phyloP scores from a whole-genome alignment of 148 eudicot species.

The Spergularia marina region DNA sequence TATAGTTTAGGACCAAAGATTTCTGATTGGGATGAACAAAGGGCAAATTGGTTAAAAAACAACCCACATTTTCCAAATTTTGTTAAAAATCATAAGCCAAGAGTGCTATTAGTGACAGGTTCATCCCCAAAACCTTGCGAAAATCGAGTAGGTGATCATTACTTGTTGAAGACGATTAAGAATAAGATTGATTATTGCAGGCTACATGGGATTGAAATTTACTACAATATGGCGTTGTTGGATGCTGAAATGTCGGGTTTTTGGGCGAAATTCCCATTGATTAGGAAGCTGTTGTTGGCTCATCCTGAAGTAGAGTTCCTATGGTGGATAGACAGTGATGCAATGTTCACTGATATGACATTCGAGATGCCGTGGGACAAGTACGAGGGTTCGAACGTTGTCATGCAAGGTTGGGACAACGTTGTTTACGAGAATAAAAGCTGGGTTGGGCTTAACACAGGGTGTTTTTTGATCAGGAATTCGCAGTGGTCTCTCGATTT shows the following conservation, averaged over 20 bases:
- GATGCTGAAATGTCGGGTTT: slow-evolving; percentile 77
- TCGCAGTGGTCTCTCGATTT: slow-evolving; percentile 71
- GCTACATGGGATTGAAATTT: slow-evolving; percentile 70
- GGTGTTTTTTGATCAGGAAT: slow-evolving; percentile 68
- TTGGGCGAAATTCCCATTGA: slow-evolving; percentile 77
- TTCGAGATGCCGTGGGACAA: slow-evolving; percentile 74
- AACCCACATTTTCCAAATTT: slow-evolving; percentile 56
- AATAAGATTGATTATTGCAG: slow-evolving; percentile 88
- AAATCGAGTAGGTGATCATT: slow-evolving; percentile 76
- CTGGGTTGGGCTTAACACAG: slow-evolving; percentile 76
- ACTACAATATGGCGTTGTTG: slow-evolving; percentile 61
- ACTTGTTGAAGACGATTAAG: slow-evolving; percentile 67
- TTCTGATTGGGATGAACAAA: slow-evolving; percentile 64
- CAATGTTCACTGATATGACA: slow-evolving; percentile 83
- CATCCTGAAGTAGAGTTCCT: slow-evolving; percentile 78
- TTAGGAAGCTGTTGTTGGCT: slow-evolving; percentile 56
- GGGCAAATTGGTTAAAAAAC: slow-evolving; percentile 46
- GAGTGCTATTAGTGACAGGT: slow-evolving; percentile 69
- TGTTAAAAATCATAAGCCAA: slow-evolving; percentile 47
- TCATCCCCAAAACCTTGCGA: slow-evolving; percentile 78
- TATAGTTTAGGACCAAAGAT: slow-evolving; percentile 71
- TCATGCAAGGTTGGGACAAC: slow-evolving; percentile 72
- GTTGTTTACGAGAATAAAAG: slow-evolving; percentile 71
- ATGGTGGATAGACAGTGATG: slow-evolving; percentile 96
- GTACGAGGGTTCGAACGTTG: slow-evolving; percentile 52